Base-by-base conservation (phyloP, 305 asterid genomes). In the Andrographis paniculata region DNA sequence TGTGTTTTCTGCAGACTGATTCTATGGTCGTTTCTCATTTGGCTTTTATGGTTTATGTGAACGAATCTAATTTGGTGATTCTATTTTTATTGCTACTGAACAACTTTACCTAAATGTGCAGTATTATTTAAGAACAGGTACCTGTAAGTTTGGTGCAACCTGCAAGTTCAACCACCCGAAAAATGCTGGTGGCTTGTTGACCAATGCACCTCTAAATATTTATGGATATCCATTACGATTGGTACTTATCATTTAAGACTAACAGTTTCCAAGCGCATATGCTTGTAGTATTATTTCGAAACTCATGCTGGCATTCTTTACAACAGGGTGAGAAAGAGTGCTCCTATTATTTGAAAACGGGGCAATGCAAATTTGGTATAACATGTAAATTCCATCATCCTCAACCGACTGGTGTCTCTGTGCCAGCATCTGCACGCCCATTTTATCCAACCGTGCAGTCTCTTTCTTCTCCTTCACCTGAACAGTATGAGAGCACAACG, bases 311-410 rank as follows among this genome's bases (percentile, higher is more conserved):
- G 38, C 42, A 16, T 44, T 64, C 15, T 50, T 71, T 52, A 17
- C 48, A 23, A 63, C 83, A 87, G 95, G 95, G 80, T 17, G 94
- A 78, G 71, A 75, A 73, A 63, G 95, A 80, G 68, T 87, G 96
- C 94, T 78, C 96, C 94, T 80, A 84, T 64, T 87, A 87, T 87
- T 84, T 84, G 86, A 79, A 78, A 76, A 76, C 85, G 94, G 96
- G 95, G 94, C 94, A 70, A 69, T 87, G 96, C 94, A 87, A 84
- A 69, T 87, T 80, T 55, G 96, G 94, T 63, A 55, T 66, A 58
- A 73, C 91, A 4, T 87, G 96, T 84, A 87, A 84, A 87, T 87
- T 74, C 63, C 73, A 87, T 73, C 96, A 87, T 65, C 95, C 94
- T 76, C 83, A 73, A 58, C 78, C 87, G 53, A 74, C 81, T 63